Conservation (phyloP, 345 rosid genomes). For the Odontarrhena argentea region DNA sequence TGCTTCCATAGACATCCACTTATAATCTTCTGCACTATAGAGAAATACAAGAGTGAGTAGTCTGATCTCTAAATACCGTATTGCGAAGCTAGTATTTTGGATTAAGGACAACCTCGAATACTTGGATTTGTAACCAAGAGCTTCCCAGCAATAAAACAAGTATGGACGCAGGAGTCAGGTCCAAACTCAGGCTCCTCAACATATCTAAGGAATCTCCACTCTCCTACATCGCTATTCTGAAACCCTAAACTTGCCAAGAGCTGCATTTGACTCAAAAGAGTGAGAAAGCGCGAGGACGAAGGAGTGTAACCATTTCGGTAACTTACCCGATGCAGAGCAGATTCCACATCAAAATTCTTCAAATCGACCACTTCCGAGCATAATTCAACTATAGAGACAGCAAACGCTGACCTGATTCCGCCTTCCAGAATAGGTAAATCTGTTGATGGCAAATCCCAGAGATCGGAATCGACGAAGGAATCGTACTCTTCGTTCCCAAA, state of each 20-base stretch:
- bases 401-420: constrained; percentile 29
- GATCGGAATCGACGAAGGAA: constrained; percentile 68
- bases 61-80: too few species aligned
- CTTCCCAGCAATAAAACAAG: constrained; percentile 58
- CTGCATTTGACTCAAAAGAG: constrained; percentile 41
- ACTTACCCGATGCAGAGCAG: constrained; percentile 52
- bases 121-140: constrained; percentile 33
- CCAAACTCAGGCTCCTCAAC: constrained; percentile 86
- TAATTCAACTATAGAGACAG: constrained; percentile 41
- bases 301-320: not conserved
- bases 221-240: constrained; percentile 46
- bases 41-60: constrained; percentile 1
- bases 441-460: constrained; percentile 83
- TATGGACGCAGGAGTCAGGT: constrained; percentile 56
- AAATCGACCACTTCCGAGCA: constrained; percentile 45
- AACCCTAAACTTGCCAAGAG: constrained; percentile 57
- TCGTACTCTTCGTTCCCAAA: constrained; percentile 67
- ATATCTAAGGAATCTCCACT: constrained; percentile 61
- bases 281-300: not conserved
- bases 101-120: constrained; percentile 50
- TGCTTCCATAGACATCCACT: constrained; percentile 67
- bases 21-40: constrained; percentile 52
- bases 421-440: constrained; percentile 38
- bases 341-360: constrained; percentile 49
- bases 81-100: too few species aligned